Percentiles rank a stretch among this genome's conserved stretches.
Conservation (phyloP, 768 basidiomycete genomes). For the Dioszegia hungarica region DNA sequence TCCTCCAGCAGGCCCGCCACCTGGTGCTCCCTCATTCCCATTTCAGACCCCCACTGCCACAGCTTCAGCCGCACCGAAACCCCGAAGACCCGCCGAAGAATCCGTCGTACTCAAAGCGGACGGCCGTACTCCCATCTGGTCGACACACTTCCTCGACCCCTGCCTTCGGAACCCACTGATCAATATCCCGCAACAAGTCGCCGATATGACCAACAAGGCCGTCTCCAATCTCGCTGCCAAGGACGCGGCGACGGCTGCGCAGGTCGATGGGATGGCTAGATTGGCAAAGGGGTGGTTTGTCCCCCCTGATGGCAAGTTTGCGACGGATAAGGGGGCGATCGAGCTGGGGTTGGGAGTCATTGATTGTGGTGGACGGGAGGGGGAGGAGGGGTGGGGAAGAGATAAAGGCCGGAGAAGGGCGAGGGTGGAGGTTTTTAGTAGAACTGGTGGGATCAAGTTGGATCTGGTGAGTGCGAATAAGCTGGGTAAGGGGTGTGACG, state of each 20-base stretch:
- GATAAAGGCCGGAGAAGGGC: slow-evolving; percentile 37
- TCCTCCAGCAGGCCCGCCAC: slow-evolving; percentile 1
- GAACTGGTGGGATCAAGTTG: slow-evolving; percentile 33
- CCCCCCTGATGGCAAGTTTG: slow-evolving; percentile 32
- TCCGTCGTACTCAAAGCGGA: slow-evolving; percentile 23
- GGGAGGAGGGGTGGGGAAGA: slow-evolving; percentile 24
- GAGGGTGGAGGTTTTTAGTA: slow-evolving; percentile 30
- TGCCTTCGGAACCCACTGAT: slow-evolving; percentile 17
- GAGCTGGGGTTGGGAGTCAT: slow-evolving; percentile 38
- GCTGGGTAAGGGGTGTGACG: too few species aligned
- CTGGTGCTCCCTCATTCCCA: slow-evolving; percentile 17
- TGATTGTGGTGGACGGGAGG: slow-evolving; percentile 19
- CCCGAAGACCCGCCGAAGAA: slow-evolving; percentile 24
- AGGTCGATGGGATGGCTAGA: slow-evolving; percentile 36
- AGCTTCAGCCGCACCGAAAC: neutral
- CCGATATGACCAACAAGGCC: slow-evolving; percentile 29
- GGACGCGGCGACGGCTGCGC: slow-evolving; percentile 31
- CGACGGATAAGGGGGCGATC: slow-evolving; percentile 30
- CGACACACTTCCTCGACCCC: slow-evolving; percentile 41
- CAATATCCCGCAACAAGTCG: slow-evolving; percentile 27
- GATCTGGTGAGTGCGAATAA: slow-evolving; percentile 28
- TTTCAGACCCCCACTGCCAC: slow-evolving; percentile 8
- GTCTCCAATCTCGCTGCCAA: slow-evolving; percentile 23
- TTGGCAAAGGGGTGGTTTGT: slow-evolving; percentile 36
- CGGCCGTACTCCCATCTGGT: slow-evolving; percentile 40